A percentile compares a stretch with the other conserved stretches of the same genome.
Evolutionary conservation across 306 rosid species (phyloP).

Genomic region (Vigna radiata): DNA sequence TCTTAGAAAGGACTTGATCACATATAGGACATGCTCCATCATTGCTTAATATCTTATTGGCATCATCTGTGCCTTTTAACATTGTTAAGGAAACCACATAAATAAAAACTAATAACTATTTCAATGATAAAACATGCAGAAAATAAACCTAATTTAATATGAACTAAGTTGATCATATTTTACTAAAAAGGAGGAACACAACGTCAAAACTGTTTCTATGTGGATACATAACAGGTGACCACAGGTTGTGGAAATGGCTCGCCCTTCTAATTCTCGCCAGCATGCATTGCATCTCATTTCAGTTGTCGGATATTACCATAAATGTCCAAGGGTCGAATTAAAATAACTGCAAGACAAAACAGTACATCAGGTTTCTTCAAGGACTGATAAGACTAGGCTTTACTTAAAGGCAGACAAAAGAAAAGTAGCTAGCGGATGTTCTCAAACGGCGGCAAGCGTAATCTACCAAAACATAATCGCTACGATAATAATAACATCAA

Average conservation of each 20-base stretch:
- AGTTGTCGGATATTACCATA: conserved; percentile 51
- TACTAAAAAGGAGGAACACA: not conserved
- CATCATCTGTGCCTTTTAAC: conserved; percentile 91
- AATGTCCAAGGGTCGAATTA: conserved; percentile 47
- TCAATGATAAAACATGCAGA: conserved; percentile 35
- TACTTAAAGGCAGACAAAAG: conserved; percentile 16
- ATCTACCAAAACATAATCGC: conserved; percentile 15
- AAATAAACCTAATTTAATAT: conserved; percentile 33
- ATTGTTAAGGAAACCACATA: conserved; percentile 55
- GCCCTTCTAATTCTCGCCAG: conserved; percentile 97
- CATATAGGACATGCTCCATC: conserved; percentile 97
- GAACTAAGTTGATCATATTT: conserved; percentile 26
- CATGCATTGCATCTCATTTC: conserved; percentile 99
- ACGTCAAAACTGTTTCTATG: conserved; percentile 23
- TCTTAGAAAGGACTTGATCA: conserved; percentile 98
- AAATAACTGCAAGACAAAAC: conserved; percentile 50
- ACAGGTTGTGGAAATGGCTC: conserved; percentile 92
- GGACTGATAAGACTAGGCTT: conserved; percentile 14
- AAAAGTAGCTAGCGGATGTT: conserved; percentile 18
- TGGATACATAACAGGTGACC: conserved; percentile 95
- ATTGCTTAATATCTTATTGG: conserved; percentile 83
- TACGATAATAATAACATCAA: conserved; percentile 5
- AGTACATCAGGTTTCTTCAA: conserved; percentile 33
- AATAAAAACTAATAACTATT: conserved; percentile 21
- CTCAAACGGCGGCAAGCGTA: not conserved